These are phyloP conservation scores for Aspergillus heteromorphus DNA, from an alignment of 495 filamentous ascomycete species.

Conservation along the genomic window DNA sequence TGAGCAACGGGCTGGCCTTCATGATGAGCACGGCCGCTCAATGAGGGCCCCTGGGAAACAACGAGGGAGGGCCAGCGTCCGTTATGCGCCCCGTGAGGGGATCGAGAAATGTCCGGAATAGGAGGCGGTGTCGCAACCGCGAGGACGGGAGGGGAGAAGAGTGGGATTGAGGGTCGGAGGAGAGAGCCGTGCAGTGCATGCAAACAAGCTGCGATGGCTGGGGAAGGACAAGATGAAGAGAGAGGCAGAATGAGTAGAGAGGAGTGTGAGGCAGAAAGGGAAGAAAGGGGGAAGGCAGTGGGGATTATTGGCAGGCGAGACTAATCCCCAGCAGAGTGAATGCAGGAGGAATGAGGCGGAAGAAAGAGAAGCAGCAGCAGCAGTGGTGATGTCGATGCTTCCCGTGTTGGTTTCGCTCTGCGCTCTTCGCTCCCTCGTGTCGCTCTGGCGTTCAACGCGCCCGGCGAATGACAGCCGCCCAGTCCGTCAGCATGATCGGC, in stretches of 20 bases:
- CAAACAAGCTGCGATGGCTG: not conserved
- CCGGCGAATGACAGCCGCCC: slow-evolving; percentile 8
- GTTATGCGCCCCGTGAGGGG: not conserved
- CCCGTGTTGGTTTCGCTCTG: slow-evolving; percentile 1
- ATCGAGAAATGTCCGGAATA: not conserved
- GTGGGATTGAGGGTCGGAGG: not conserved
- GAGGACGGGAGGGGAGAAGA: not conserved
- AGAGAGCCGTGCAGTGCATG: not conserved
- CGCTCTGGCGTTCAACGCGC: not conserved
- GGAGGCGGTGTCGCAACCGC: not conserved
- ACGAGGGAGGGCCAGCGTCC: not conserved
- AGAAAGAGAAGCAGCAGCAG: not conserved
- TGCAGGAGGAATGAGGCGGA: not conserved
- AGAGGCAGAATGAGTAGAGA: not conserved
- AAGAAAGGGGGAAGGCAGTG: not conserved
- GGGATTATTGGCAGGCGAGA: not conserved
- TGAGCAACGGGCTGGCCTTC: slow-evolving; percentile 86
- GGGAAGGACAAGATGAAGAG: not conserved
- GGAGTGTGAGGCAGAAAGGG: not conserved
- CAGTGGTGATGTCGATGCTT: slow-evolving; percentile 12
- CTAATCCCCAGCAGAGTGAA: not conserved
- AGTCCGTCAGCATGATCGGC: slow-evolving; percentile 2
- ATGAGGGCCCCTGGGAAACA: not conserved
- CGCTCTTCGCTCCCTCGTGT: slow-evolving; percentile 11
- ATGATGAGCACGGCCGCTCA: slow-evolving; percentile 50